These are phyloP conservation scores for Myxozyma lipomycoides DNA, from an alignment of 805 yeast genomes.

Conservation along the genomic window DNA sequence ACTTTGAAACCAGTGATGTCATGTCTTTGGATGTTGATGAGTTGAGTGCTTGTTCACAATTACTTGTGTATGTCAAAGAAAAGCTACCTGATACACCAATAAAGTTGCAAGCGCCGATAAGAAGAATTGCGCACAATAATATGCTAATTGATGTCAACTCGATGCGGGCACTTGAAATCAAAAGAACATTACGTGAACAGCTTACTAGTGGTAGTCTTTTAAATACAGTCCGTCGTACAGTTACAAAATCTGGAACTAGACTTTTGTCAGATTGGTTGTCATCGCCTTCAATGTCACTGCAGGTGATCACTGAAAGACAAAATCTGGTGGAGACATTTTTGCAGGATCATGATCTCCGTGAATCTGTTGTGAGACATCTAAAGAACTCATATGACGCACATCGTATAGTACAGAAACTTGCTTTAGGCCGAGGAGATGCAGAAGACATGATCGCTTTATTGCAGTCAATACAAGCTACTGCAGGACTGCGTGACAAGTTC, in stretches of 20 bases:
- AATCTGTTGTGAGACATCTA: slow-evolving; percentile 58
- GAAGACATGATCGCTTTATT: slow-evolving; percentile 46
- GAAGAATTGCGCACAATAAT: slow-evolving; percentile 48
- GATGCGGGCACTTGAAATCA: slow-evolving; percentile 49
- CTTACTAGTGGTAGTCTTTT: slow-evolving; percentile 41
- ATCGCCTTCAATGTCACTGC: slow-evolving; percentile 64
- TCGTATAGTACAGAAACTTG: slow-evolving; percentile 38
- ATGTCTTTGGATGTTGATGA: slow-evolving; percentile 46
- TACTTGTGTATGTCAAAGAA: slow-evolving; percentile 64
- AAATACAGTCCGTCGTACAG: slow-evolving; percentile 66
- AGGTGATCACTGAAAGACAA: slow-evolving; percentile 56
- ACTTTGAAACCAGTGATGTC: slow-evolving; percentile 31
- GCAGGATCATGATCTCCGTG: slow-evolving; percentile 43
- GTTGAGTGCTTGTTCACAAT: slow-evolving; percentile 56
- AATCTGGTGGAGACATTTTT: slow-evolving; percentile 46
- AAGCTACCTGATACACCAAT: slow-evolving; percentile 67
- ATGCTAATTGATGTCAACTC: slow-evolving; percentile 82
- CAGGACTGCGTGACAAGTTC: slow-evolving; percentile 9
- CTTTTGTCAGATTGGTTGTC: slow-evolving; percentile 75
- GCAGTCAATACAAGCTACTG: slow-evolving; percentile 38
- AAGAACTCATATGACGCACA: slow-evolving; percentile 50
- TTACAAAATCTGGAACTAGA: slow-evolving; percentile 77
- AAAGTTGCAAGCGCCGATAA: slow-evolving; percentile 63
- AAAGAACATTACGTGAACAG: slow-evolving; percentile 29
- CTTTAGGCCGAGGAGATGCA: slow-evolving; percentile 43